Percentiles rank a stretch among this genome's conserved stretches.
Conservation (phyloP, 768 basidiomycete genomes). For the Mycena albidolilacea region DNA sequence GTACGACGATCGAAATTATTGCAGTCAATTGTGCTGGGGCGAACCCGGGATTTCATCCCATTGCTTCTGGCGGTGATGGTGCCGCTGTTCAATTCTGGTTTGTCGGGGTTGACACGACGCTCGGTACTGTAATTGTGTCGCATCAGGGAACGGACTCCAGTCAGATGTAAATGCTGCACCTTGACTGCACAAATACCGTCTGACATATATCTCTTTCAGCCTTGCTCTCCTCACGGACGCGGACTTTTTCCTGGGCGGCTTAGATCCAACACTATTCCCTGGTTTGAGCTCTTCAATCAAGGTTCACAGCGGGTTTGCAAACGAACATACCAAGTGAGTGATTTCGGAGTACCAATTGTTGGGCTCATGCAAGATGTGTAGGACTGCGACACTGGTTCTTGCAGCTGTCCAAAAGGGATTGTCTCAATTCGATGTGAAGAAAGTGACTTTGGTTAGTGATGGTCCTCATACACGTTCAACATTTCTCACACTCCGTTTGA, state of each 20-base stretch:
- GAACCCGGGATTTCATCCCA: slow-evolving; percentile 62
- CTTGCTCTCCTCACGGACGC: slow-evolving; percentile 56
- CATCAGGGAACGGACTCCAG: slow-evolving; percentile 54
- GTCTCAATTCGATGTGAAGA: slow-evolving; percentile 47
- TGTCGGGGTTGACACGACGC: slow-evolving; percentile 57
- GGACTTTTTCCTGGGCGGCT: slow-evolving; percentile 48
- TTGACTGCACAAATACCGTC: background rate
- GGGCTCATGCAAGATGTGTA: slow-evolving; percentile 34
- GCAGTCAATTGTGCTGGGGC: slow-evolving; percentile 60
- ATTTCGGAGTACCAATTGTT: background rate
- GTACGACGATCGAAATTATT: background rate
- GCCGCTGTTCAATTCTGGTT: slow-evolving; percentile 60
- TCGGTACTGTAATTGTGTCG: slow-evolving; percentile 53
- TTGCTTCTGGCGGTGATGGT: slow-evolving; percentile 67
- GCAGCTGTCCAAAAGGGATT: slow-evolving; percentile 57
- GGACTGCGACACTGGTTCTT: slow-evolving; percentile 57
- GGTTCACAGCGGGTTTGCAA: slow-evolving; percentile 61
- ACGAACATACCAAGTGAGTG: slow-evolving; percentile 58
- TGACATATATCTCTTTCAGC: slow-evolving; percentile 41
- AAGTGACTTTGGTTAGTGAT: slow-evolving; percentile 53
- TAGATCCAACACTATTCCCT: slow-evolving; percentile 60
- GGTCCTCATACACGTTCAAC: too few species aligned
- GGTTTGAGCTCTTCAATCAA: slow-evolving; percentile 56
- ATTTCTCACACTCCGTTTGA: too few species aligned
- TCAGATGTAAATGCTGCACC: slow-evolving; percentile 48